Evolutionary conservation across 768 basidiomycete genomes (phyloP).

Genomic region (Russula abietina): DNA sequence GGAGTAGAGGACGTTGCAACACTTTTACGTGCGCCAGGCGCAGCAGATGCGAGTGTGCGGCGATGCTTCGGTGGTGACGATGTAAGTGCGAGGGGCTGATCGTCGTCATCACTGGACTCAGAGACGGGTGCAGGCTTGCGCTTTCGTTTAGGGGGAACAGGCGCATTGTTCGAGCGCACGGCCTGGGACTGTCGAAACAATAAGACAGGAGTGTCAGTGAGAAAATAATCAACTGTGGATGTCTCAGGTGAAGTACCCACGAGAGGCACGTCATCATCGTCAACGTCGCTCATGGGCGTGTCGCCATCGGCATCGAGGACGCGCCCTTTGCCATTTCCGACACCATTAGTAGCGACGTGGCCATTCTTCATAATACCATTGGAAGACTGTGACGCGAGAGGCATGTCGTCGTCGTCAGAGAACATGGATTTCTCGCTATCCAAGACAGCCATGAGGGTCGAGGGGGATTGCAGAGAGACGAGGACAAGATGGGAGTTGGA

Average conservation of each 20-base stretch:
- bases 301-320: constrained; percentile 36
- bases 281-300: constrained; percentile 54
- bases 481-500: constrained; percentile 14
- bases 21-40: constrained; percentile 36
- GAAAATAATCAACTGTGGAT: background rate
- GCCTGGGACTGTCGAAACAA: constrained; percentile 48
- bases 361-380: constrained; percentile 34
- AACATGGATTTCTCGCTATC: constrained; percentile 42
- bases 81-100: constrained; percentile 67
- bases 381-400: constrained; percentile 40
- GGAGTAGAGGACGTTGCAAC: constrained; percentile 35
- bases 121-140: constrained; percentile 19
- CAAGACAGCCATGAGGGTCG: constrained; percentile 5
- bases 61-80: constrained; percentile 60
- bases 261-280: constrained; percentile 58
- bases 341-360: constrained; percentile 38
- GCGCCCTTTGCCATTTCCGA: constrained; percentile 33
- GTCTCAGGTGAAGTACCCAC: constrained; percentile 39
- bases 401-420: constrained; percentile 52
- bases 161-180: constrained; percentile 32
- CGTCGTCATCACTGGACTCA: constrained; percentile 47
- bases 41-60: constrained; percentile 36
- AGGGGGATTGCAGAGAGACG: background rate
- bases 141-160: constrained; percentile 37
- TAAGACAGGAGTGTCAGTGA: constrained; percentile 15